phyloP scores from a whole-genome alignment of 2,329 filamentous ascomycete species.

The Lasiodiplodia theobromae region DNA sequence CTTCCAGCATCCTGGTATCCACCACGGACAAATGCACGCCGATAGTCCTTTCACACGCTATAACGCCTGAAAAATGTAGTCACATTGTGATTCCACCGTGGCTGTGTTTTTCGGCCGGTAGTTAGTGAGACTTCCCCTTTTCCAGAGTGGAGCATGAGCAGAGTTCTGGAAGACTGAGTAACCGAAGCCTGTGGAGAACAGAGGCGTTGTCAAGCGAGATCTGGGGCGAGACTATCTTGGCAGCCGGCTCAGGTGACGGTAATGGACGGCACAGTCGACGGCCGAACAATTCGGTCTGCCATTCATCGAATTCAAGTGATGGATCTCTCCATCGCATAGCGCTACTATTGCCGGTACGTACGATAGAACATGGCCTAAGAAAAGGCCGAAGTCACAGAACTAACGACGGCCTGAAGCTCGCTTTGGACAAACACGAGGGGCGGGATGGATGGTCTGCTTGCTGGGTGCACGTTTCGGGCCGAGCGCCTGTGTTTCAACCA shows the following conservation, averaged over 20 bases:
- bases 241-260: neutral
- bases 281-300: neutral
- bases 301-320: no score
- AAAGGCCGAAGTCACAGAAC: neutral
- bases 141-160: neutral
- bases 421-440: constrained; percentile 2
- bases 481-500: constrained; percentile 17
- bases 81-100: neutral
- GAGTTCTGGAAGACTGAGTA: neutral
- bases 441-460: neutral
- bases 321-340: neutral
- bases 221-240: neutral
- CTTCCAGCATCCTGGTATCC: neutral
- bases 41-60: neutral
- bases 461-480: constrained; percentile 3
- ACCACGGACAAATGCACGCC: neutral
- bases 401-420: neutral
- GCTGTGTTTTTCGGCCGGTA: neutral
- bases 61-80: neutral
- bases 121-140: neutral
- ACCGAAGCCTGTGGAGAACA: neutral
- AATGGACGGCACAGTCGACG: neutral
- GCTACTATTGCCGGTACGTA: neutral
- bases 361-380: neutral
- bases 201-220: constrained; percentile 3